A percentile compares a stretch with the other conserved stretches of the same genome.
Evolutionary conservation across 345 rosid genomes (phyloP).

Genomic region (Melaleuca alternifolia): DNA sequence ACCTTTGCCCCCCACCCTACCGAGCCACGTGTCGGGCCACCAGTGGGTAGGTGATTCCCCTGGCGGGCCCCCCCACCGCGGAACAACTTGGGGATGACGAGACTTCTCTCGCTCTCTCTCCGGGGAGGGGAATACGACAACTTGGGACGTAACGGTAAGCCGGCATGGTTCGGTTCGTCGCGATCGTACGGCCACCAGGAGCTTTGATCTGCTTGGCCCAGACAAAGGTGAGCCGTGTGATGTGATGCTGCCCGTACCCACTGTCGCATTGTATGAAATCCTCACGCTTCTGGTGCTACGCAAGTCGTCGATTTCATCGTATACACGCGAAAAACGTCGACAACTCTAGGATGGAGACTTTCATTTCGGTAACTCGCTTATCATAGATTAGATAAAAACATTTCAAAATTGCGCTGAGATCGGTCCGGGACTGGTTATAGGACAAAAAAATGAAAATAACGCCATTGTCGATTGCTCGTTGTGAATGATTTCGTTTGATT

Average conservation of each 20-base stretch:
- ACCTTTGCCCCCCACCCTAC: too few species aligned
- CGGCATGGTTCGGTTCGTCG: not conserved
- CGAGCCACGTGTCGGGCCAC: not conserved
- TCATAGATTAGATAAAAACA: not conserved
- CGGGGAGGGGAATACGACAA: not conserved
- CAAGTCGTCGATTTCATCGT: not conserved
- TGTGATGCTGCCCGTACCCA: not conserved
- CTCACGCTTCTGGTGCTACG: not conserved
- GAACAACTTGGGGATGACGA: not conserved
- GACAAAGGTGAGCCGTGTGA: not conserved
- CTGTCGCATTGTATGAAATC: not conserved
- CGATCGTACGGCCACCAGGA: not conserved
- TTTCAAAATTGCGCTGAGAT: not conserved
- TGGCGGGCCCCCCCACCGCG: not conserved
- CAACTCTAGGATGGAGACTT: not conserved
- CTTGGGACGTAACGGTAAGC: not conserved
- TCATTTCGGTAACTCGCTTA: not conserved
- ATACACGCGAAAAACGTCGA: not conserved
- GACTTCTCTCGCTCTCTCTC: not conserved
- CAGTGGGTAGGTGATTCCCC: not conserved
- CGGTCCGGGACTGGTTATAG: not conserved
- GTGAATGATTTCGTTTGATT: not conserved
- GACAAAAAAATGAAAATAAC: not conserved
- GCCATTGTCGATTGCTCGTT: not conserved
- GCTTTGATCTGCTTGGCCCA: not conserved